phyloP scores from a whole-genome alignment of 2,329 filamentous ascomycete species.

The Neoarthrinium moseri region DNA sequence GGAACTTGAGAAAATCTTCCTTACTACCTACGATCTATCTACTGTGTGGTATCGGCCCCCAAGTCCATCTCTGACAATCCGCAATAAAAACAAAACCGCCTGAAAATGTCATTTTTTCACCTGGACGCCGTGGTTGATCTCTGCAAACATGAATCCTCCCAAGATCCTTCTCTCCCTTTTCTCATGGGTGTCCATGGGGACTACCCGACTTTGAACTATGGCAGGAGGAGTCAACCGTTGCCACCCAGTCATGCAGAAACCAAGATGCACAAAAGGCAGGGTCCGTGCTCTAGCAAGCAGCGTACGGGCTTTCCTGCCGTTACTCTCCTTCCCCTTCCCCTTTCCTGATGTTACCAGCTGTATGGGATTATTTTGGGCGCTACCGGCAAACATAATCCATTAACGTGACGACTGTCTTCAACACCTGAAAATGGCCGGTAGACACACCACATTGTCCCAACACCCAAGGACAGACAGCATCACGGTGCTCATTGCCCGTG shows the following conservation, averaged over 20 bases:
- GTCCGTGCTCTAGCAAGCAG: no score
- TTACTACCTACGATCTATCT: constrained; percentile 4
- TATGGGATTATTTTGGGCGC: background rate
- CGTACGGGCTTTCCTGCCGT: no score
- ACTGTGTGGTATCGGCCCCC: background rate
- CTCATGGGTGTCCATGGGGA: background rate
- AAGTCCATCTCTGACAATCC: background rate
- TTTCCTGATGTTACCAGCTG: no score
- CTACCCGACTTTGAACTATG: background rate
- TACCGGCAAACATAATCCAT: background rate
- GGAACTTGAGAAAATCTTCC: no score
- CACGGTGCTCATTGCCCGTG: background rate
- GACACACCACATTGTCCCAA: no score
- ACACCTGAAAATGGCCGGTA: no score
- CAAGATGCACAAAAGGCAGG: no score
- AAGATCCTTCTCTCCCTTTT: background rate
- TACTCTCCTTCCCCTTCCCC: no score
- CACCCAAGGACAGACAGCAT: background rate
- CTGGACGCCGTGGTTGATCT: no score
- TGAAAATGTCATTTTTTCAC: no score
- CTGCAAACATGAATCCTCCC: background rate
- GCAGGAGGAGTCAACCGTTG: background rate
- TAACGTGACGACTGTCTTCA: no score
- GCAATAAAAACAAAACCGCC: constrained; percentile 1
- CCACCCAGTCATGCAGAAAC: no score